Evolutionary conservation across 257 asterid genomes (phyloP).

Genomic region (Gentiana straminea): DNA sequence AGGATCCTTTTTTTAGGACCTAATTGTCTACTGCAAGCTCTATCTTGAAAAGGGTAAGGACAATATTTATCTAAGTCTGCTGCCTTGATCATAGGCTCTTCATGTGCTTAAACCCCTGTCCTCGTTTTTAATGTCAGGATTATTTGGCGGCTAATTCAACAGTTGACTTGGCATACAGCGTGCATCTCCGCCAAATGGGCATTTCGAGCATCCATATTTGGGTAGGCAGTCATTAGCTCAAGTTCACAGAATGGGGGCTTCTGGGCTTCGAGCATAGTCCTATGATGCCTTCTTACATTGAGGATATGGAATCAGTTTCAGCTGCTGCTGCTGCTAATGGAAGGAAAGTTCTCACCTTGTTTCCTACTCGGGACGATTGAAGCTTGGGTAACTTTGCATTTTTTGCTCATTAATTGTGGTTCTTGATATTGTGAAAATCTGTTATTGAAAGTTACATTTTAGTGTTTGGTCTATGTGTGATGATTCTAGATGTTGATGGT

Average conservation of each 20-base stretch:
- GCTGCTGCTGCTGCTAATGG: conserved; percentile 35
- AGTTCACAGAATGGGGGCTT: conserved; percentile 52
- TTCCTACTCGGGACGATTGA: conserved; percentile 66
- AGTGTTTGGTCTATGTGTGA: conserved; percentile 9
- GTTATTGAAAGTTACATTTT: conserved; percentile 19
- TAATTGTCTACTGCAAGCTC: too few relatives aligned
- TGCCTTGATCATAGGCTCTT: too few relatives aligned
- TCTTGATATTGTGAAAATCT: conserved; percentile 9
- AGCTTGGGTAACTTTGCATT: conserved; percentile 7
- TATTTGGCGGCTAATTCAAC: too few relatives aligned
- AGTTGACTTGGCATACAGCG: too few relatives aligned
- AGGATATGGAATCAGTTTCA: conserved; percentile 54
- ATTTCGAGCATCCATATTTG: conserved; percentile 47
- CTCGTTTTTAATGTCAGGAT: too few relatives aligned
- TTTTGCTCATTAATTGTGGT: conserved; percentile 14
- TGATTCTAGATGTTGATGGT: conserved; percentile 14
- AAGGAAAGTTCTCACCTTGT: conserved; percentile 67
- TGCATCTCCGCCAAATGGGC: conserved; percentile 31
- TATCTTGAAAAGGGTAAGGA: too few relatives aligned
- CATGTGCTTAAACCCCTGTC: too few relatives aligned
- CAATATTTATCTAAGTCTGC: too few relatives aligned
- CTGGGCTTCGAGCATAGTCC: conserved; percentile 27
- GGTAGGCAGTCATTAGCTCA: conserved; percentile 34
- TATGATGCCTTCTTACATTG: conserved; percentile 33
- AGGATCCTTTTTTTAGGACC: too few relatives aligned